Evolutionary conservation across 2,329 filamentous ascomycete genomes (phyloP).

Genomic region (Alternaria gansuensis): DNA sequence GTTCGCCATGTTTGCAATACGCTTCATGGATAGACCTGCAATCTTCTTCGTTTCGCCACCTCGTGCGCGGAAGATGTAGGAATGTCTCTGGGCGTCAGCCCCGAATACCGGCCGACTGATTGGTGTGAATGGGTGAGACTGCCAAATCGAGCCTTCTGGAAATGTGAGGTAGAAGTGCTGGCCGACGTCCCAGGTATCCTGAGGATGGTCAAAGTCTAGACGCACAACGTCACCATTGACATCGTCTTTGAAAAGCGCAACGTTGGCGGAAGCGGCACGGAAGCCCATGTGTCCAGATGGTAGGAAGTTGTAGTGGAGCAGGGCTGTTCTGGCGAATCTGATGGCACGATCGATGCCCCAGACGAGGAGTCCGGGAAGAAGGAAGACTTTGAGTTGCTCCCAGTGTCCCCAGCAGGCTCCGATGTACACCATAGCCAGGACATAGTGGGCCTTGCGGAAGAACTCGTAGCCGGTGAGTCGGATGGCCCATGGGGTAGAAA

Average conservation of each 20-base stretch:
- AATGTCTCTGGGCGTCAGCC: constrained; percentile 39
- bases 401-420: constrained; percentile 81
- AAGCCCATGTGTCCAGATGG: constrained; percentile 46
- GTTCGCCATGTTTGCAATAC: constrained; percentile 31
- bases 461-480: constrained; percentile 76
- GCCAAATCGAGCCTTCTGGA: constrained; percentile 71
- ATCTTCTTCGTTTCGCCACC: constrained; percentile 48
- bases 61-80: constrained; percentile 50
- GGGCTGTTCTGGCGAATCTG: constrained; percentile 65
- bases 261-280: constrained; percentile 38
- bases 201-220: constrained; percentile 70
- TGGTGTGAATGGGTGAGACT: constrained; percentile 72
- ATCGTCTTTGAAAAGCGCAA: constrained; percentile 50
- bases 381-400: constrained; percentile 62
- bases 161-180: constrained; percentile 79
- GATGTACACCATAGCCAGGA: constrained; percentile 77
- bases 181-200: constrained; percentile 70
- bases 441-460: constrained; percentile 77
- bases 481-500: constrained; percentile 69
- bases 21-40: constrained; percentile 43
- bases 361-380: constrained; percentile 65
- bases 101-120: constrained; percentile 40
- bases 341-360: constrained; percentile 71
- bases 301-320: constrained; percentile 64
- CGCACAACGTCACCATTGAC: constrained; percentile 64